These are phyloP conservation scores for Saururus chinensis DNA, from an alignment of 164 flowering plant genomes.

Conservation along the genomic window DNA sequence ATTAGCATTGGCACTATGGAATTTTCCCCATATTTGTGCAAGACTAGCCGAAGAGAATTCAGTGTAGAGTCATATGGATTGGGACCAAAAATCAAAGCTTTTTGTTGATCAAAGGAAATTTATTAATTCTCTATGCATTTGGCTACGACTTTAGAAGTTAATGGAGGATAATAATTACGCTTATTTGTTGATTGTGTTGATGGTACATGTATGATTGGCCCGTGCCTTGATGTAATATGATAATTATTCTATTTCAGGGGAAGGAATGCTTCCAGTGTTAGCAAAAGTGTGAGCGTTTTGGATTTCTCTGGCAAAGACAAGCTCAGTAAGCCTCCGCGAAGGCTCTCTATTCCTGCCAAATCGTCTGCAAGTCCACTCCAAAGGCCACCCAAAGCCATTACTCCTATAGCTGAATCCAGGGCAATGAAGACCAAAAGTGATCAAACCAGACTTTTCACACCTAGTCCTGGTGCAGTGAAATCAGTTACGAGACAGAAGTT, in stretches of 20 bases:
- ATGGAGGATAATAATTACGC: too few species aligned
- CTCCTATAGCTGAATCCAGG: conserved; percentile 66
- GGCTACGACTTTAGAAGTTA: too few species aligned
- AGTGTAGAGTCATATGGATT: too few species aligned
- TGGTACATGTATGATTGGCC: neutral
- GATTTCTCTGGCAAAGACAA: conserved; percentile 70
- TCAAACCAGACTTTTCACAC: conserved; percentile 19
- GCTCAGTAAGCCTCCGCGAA: conserved; percentile 66
- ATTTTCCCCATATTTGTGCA: too few species aligned
- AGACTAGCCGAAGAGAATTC: too few species aligned
- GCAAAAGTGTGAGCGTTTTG: conserved; percentile 67
- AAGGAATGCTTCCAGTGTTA: conserved; percentile 42
- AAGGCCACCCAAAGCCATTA: conserved; percentile 30
- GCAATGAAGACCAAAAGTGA: conserved; percentile 18
- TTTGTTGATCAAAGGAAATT: too few species aligned
- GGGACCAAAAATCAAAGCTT: too few species aligned
- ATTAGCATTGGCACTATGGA: too few species aligned
- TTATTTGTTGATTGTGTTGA: too few species aligned
- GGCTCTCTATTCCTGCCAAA: conserved; percentile 75
- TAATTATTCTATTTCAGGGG: conserved; percentile 28
- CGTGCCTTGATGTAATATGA: neutral
- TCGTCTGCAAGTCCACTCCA: conserved; percentile 30
- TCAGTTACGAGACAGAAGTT: conserved; percentile 43
- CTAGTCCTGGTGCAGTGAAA: conserved; percentile 35
- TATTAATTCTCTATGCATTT: too few species aligned